Evolutionary conservation across 208 protist genomes (phyloP).

Genomic region (Blastocrithidia nonstop): DNA sequence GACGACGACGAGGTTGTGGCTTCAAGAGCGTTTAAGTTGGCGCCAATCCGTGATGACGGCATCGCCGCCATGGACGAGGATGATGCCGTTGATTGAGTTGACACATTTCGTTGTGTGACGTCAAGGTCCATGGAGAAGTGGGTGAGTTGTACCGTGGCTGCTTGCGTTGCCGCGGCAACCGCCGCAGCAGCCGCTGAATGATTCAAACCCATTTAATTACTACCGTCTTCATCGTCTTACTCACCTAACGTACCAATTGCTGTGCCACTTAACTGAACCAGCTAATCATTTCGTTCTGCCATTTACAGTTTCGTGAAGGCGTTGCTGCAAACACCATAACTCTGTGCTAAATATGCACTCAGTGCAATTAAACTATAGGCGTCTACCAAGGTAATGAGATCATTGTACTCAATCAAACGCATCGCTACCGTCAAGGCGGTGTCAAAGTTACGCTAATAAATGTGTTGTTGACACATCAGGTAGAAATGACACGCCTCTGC

Average conservation of each 20-base stretch:
- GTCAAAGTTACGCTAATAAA: conserved; percentile 50
- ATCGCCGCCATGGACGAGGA: conserved; percentile 2
- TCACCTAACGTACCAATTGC: too few species aligned
- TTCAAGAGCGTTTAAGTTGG: conserved; percentile 22
- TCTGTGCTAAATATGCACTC: conserved; percentile 83
- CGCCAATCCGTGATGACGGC: conserved; percentile 3
- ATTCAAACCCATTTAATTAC: conserved; percentile 5
- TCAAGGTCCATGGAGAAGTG: conserved; percentile 74
- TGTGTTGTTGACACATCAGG: conserved; percentile 83
- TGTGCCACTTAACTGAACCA: too few species aligned
- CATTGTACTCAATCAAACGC: conserved; percentile 90
- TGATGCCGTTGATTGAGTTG: conserved; percentile 9
- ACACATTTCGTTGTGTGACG: conserved; percentile 44
- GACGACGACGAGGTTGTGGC: conserved; percentile 58
- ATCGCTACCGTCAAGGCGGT: conserved; percentile 70
- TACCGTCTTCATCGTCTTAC: too few species aligned
- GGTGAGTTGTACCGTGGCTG: conserved; percentile 15
- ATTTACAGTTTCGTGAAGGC: conserved; percentile 91
- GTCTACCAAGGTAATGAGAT: conserved; percentile 76
- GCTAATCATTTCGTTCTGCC: conserved; percentile 59
- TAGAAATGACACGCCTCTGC: conserved; percentile 95
- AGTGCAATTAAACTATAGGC: conserved; percentile 92
- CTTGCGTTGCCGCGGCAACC: neutral
- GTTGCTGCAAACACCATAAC: conserved; percentile 87
- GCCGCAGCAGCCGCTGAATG: conserved; percentile 5